Conservation (phyloP, 2,329 filamentous ascomycete species). For the Scorias spongiosa region DNA sequence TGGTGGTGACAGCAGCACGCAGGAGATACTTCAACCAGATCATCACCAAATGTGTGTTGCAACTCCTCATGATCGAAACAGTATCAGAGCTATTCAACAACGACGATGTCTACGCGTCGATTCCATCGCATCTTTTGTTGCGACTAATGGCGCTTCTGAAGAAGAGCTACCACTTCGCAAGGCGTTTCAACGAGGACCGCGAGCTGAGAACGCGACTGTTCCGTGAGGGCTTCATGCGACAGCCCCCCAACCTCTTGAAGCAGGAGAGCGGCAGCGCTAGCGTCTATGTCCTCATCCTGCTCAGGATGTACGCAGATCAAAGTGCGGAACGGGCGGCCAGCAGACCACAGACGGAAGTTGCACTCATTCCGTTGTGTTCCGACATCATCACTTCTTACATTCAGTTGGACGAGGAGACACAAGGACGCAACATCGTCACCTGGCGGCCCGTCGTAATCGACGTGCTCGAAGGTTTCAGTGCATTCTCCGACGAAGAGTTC, state of each 20-base stretch:
- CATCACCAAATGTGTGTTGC: slow-evolving; percentile 93
- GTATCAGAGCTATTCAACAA: slow-evolving; percentile 98
- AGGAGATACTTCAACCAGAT: slow-evolving; percentile 97
- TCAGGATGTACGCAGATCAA: slow-evolving; percentile 92
- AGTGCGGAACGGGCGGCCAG: slow-evolving; percentile 66
- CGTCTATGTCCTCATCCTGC: slow-evolving; percentile 89
- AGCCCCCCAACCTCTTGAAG: slow-evolving; percentile 92
- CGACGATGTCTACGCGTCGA: slow-evolving; percentile 83
- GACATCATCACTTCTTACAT: slow-evolving; percentile 85
- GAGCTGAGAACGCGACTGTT: slow-evolving; percentile 87
- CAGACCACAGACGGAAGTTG: slow-evolving; percentile 72
- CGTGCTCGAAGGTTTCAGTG: slow-evolving; percentile 81
- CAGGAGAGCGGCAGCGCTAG: slow-evolving; percentile 87
- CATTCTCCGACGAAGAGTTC: slow-evolving; percentile 70
- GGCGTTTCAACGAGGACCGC: slow-evolving; percentile 95
- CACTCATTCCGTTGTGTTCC: slow-evolving; percentile 83
- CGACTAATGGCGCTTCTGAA: slow-evolving; percentile 89
- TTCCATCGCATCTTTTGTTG: slow-evolving; percentile 77
- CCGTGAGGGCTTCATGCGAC: slow-evolving; percentile 98
- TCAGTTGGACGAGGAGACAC: slow-evolving; percentile 80
- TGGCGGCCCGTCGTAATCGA: slow-evolving; percentile 97
- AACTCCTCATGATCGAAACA: slow-evolving; percentile 98
- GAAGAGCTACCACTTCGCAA: slow-evolving; percentile 90
- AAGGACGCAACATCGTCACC: slow-evolving; percentile 90
- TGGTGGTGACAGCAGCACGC: slow-evolving; percentile 83